Base-by-base conservation (phyloP, 1,284 basidiomycete genomes). In the Sporisorium graminicola region DNA sequence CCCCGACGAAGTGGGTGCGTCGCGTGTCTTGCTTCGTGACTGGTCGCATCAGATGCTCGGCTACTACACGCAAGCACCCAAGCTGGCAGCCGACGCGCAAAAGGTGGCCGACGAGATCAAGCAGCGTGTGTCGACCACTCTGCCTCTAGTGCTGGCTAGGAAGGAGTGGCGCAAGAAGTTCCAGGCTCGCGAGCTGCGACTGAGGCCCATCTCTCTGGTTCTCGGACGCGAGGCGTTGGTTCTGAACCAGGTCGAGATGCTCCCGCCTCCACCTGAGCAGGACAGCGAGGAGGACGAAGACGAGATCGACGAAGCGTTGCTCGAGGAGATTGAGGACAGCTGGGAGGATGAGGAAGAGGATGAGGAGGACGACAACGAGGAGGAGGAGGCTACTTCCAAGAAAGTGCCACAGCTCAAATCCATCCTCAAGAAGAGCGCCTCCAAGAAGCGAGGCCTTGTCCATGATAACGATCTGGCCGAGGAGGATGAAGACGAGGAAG, bases 31-130 rank as follows among this genome's bases (percentile, higher is more conserved):
- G 33, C 73, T 84, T n/a, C 79, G 80, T 27, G 80, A 82, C 68
- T 84, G 83, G 83, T 78, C 80, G 58, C 72, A 76, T 31, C 79
- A 71, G 37, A 65, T 53, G 46, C 50, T 84, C 7, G 83, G 79
- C 26, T 84, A 84, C 74, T 82, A 83, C 56, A 74, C 79, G 0
- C 70, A 76, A 50, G 73, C 81, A 14, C 74, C 80, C 54, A 75
- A 73, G 37, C 61, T 74, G 24, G 61, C 74, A 50, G 53, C 60
- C n/a, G 66, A 74, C 16, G 69, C 64, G 43, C 62, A 69, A 44
- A 61, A 57, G 31, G 26, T 27, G n/a, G 60, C 40, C 8, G 65
- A 72, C 31, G 54, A 75, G 50, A 37, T 58, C 55, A 73, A 69
- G 63, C 65, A 64, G 61, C 65, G 59, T 42, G 44, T 74, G 2